Base-by-base conservation (phyloP, 192 early-diverging fungal genomes). In the Pecoramyces ruminantium region DNA sequence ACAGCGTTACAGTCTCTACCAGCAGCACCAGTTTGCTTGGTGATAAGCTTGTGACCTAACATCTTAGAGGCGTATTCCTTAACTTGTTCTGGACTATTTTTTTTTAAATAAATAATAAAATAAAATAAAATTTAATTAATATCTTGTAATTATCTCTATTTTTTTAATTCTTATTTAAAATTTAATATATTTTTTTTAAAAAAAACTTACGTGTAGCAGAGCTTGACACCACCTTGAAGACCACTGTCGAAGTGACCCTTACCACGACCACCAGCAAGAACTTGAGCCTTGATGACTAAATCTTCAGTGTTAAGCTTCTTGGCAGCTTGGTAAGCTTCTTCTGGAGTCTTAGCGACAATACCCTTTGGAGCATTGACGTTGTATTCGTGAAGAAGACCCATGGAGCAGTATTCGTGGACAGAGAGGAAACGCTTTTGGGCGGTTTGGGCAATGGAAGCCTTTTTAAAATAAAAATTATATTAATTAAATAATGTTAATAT, bases 351-450 rank as follows among this genome's bases (percentile, higher is more conserved):
- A 28, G 98, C 98, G 78, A 97, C 96, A 38, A 86, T 84, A 78
- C 98, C 98, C 40, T 90, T 87, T 28, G 98, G 96, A 14, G 93
- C 92, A 83, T 95, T 94, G 86, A 99, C 88, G 78, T 96, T 97
- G 84, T 97, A 97, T 84, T 94, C 87, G 77, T 92, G 86, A 83
- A 99, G 90, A 34, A 99, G 90, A 51, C 95, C 93, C 87, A 96
- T 95, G 28, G 96, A 98, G 82, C 93, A 86, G 89, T 99, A 94
- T 89, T 99, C 98, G 87, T 99, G 98, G 84, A 99, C 97, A 81
- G 95, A 94, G 78, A 99, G 93, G 92, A 92, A 90, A 83, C 94
- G 94, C 38, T 77, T 80, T 77, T 81, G 81, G 39, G 79, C 39
- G 12, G 30, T 28, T 40, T 29, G 78, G 29, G 30, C 40, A 77